phyloP scores from a whole-genome alignment of 2,329 filamentous ascomycete genomes.

The Diaporthe batatas region DNA sequence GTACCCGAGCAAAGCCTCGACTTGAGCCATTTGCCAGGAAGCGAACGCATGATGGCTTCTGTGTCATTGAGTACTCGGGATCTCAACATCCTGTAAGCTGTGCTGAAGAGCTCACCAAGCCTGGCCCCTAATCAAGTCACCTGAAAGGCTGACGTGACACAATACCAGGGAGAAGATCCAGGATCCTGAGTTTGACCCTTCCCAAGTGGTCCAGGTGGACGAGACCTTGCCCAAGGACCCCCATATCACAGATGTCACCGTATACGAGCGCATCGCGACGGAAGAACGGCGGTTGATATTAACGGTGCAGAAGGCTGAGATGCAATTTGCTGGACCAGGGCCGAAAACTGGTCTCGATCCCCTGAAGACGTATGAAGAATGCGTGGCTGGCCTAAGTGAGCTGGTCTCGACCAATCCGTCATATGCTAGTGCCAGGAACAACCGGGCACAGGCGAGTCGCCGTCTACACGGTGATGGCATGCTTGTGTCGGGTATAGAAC shows the following conservation, averaged over 20 bases:
- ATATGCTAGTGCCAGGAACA: slow-evolving; percentile 82
- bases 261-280: slow-evolving; percentile 65
- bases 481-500: slow-evolving; percentile 58
- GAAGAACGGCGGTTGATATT: slow-evolving; percentile 67
- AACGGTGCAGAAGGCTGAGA: slow-evolving; percentile 67
- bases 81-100: slow-evolving; percentile 64
- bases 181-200: slow-evolving; percentile 74
- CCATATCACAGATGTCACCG: slow-evolving; percentile 62
- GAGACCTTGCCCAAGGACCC: slow-evolving; percentile 69
- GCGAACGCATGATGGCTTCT: slow-evolving; percentile 59
- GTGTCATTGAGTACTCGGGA: slow-evolving; percentile 69
- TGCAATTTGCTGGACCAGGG: slow-evolving; percentile 61
- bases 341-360: slow-evolving; percentile 55
- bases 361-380: slow-evolving; percentile 60
- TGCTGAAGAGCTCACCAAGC: neutral
- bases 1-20: neutral
- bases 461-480: slow-evolving; percentile 73
- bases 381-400: slow-evolving; percentile 63
- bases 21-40: neutral
- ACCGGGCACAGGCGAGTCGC: slow-evolving; percentile 77
- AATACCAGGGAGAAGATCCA: slow-evolving; percentile 68
- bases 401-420: slow-evolving; percentile 70
- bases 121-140: neutral
- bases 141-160: slow-evolving; percentile 10
- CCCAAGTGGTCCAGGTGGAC: slow-evolving; percentile 67